Evolutionary conservation across 192 early-diverging fungal species (phyloP), one percentile per base, ranked within the genome.

Genomic region (Pecoramyces ruminantium): DNA sequence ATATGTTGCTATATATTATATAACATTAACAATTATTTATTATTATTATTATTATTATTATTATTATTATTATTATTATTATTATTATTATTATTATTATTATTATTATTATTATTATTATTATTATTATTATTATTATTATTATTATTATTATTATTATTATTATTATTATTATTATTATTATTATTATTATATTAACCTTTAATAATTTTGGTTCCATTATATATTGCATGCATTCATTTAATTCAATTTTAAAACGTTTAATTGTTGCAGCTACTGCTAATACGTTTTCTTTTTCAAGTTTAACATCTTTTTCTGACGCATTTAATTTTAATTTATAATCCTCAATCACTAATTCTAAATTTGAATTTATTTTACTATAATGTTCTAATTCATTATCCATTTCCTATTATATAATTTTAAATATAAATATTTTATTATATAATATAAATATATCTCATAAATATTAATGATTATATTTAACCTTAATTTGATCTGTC

Each of bases 121-220:
- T 34, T 6, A 34, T 34, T 21, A 51, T 51, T 21, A 0, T 51
- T 51, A 51, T 14, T 51, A 14, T 21, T 21, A 34, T 34, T 13
- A 39, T 14, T 34, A 34, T 34, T 6, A 34, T 6, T 34, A 34
- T 6, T 34, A 34, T 34, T 6, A 34, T 34, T 21, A 51, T 34
- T 34, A 34, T 34, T 6, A 34, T 6, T 34, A 34, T 6, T 34
- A 34, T 34, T 6, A 34, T 34, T 21, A 51, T 51, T 21, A 0
- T 51, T 51, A 51, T 14, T 51, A 14, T 21, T 21, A 34, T 34
- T 13, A 39, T 14, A 39, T 39, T 14, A 80, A 90, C 89, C 83
- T 90, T 91, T 39, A 91, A 82, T 12, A 86, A 79, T 79, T 90
- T 91, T 13, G 90, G 90, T 82, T 91, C 90, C 81, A 90, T 89